Percentiles rank a stretch among this genome's conserved stretches.
These are phyloP conservation scores for Solanum microdontum DNA, from an alignment of 257 asterid species.

Conservation along the genomic window DNA sequence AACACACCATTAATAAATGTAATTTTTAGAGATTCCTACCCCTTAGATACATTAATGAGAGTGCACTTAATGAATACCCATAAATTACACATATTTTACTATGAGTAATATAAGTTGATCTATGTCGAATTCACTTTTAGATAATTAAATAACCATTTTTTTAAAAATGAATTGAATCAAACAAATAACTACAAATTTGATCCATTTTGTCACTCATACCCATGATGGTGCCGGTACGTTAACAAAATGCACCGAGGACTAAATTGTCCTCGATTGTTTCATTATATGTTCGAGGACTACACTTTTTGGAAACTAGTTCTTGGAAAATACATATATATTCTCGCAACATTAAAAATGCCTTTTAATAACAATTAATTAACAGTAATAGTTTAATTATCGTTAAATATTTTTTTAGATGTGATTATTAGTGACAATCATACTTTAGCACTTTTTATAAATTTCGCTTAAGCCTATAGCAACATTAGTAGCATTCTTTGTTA, in stretches of 20 bases:
- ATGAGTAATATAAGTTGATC: neutral
- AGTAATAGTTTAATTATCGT: too few species aligned
- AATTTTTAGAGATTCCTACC: neutral
- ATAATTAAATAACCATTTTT: too few species aligned
- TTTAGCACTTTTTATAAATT: neutral
- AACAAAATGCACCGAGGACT: neutral
- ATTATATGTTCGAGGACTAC: neutral
- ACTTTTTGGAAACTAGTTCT: neutral
- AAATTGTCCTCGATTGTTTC: neutral
- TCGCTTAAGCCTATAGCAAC: neutral
- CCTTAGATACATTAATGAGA: neutral
- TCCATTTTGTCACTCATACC: neutral
- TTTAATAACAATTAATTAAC: too few species aligned
- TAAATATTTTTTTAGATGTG: too few species aligned
- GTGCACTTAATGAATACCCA: neutral
- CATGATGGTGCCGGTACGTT: neutral
- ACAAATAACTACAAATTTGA: neutral
- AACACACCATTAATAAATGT: neutral
- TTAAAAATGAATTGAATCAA: neutral
- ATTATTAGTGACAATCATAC: too few species aligned
- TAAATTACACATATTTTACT: too few species aligned
- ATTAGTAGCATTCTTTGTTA: too few species aligned
- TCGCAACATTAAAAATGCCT: fast-evolving
- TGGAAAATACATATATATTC: neutral
- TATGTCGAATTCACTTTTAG: neutral